phyloP scores from a whole-genome alignment of 768 basidiomycete genomes.

The Psilocybe tampanensis region DNA sequence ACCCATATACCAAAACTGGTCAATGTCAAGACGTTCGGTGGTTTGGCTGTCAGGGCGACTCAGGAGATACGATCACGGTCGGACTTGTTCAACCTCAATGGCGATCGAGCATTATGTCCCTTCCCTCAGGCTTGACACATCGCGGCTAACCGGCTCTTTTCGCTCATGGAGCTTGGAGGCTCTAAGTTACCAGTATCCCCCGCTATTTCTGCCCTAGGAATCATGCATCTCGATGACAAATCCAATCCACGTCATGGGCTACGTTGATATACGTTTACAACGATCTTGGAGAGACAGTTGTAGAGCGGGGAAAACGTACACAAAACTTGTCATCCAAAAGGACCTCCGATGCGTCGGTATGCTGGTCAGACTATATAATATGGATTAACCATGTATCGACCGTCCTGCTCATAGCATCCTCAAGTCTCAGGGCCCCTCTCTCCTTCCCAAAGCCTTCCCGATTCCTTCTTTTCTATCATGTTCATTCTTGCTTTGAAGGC shows the following conservation, averaged over 20 bases:
- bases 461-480: background rate
- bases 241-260: background rate
- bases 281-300: background rate
- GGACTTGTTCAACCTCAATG: too few species aligned
- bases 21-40: too few species aligned
- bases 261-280: too few species aligned
- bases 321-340: background rate
- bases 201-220: background rate
- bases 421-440: background rate
- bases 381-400: background rate
- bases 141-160: background rate
- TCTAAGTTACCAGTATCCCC: background rate
- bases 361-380: background rate
- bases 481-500: conserved; percentile 1
- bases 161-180: background rate
- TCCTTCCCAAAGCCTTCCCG: background rate
- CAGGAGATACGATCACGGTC: too few species aligned
- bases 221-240: background rate
- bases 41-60: too few species aligned
- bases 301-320: background rate
- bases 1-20: too few species aligned
- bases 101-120: too few species aligned
- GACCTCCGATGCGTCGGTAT: background rate
- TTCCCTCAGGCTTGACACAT: background rate
- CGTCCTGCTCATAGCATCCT: too few species aligned